These are phyloP conservation scores for Ophiostoma sp. DNA, from an alignment of 2,329 filamentous ascomycete genomes.

Conservation along the genomic window DNA sequence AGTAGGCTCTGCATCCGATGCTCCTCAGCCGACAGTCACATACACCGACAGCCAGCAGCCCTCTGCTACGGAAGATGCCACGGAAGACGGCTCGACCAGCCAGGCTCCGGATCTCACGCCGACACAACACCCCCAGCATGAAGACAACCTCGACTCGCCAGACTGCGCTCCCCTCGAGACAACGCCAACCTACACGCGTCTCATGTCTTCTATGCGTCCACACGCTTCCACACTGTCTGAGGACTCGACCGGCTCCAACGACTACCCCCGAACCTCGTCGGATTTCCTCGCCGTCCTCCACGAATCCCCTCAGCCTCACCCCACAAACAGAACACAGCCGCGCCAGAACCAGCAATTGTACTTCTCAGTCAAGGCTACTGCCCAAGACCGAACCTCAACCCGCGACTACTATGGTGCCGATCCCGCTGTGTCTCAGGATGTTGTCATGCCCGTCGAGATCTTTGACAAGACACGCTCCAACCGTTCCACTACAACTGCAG, in stretches of 20 bases:
- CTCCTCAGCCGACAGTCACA: slow-evolving; percentile 12
- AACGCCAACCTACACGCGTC: slow-evolving; percentile 1
- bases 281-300: slow-evolving; percentile 25
- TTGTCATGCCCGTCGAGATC: slow-evolving; percentile 1
- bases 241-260: slow-evolving; percentile 20
- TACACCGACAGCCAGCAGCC: slow-evolving; percentile 3
- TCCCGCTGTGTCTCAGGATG: too few relatives aligned
- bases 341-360: slow-evolving; percentile 22
- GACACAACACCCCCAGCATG: slow-evolving; percentile 2
- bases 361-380: slow-evolving; percentile 22
- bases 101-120: neutral
- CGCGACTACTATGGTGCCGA: slow-evolving; percentile 19
- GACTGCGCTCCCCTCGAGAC: neutral
- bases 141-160: slow-evolving; percentile 11
- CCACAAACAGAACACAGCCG: neutral
- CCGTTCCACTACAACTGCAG: slow-evolving; percentile 4
- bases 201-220: slow-evolving; percentile 9
- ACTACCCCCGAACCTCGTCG: slow-evolving; percentile 18
- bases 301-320: slow-evolving; percentile 17
- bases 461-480: slow-evolving; percentile 7
- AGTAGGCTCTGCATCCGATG: neutral
- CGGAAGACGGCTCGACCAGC: neutral
- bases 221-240: slow-evolving; percentile 17
- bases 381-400: slow-evolving; percentile 7
- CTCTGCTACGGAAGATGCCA: too few relatives aligned